Percentiles rank a stretch among this genome's conserved stretches.
phyloP scores from a whole-genome alignment of 208 protist species.

The Trypanosoma melophagium region DNA sequence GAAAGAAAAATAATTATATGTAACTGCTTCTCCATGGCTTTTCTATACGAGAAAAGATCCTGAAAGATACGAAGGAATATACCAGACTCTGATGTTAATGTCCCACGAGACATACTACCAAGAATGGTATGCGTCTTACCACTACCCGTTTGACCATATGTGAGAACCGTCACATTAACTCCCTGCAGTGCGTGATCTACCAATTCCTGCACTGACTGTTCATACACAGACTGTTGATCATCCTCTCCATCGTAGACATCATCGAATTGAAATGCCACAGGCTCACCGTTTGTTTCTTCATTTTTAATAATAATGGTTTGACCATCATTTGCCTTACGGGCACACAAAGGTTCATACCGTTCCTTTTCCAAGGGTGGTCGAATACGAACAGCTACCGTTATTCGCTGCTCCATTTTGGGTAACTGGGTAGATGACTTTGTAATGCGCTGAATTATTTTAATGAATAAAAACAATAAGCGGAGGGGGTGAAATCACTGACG shows the following conservation, averaged over 20 bases:
- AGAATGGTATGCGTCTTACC: conserved; percentile 93
- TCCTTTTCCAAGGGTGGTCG: conserved; percentile 69
- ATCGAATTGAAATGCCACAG: conserved; percentile 75
- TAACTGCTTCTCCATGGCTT: conserved; percentile 34
- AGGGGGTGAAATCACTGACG: no score
- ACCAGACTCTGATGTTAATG: conserved; percentile 55
- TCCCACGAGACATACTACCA: conserved; percentile 48
- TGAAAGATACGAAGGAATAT: conserved; percentile 86
- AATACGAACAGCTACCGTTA: conserved; percentile 82
- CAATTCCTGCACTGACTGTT: conserved; percentile 80
- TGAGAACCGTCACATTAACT: conserved; percentile 82
- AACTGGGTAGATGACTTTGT: no score
- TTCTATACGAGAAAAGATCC: conserved; percentile 79
- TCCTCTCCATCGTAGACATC: conserved; percentile 81
- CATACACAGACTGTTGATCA: conserved; percentile 76
- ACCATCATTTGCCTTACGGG: conserved; percentile 69
- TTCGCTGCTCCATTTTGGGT: conserved; percentile 68
- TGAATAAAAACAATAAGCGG: no score
- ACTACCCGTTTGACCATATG: conserved; percentile 89
- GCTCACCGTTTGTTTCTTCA: conserved; percentile 46
- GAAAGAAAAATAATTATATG: conserved; percentile 81
- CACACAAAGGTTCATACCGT: conserved; percentile 68
- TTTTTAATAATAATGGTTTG: conserved; percentile 70
- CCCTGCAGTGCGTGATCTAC: conserved; percentile 80
- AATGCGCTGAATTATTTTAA: neutral